Evolutionary conservation across 768 basidiomycete species (phyloP).

Genomic region (Naematelia encephala): DNA sequence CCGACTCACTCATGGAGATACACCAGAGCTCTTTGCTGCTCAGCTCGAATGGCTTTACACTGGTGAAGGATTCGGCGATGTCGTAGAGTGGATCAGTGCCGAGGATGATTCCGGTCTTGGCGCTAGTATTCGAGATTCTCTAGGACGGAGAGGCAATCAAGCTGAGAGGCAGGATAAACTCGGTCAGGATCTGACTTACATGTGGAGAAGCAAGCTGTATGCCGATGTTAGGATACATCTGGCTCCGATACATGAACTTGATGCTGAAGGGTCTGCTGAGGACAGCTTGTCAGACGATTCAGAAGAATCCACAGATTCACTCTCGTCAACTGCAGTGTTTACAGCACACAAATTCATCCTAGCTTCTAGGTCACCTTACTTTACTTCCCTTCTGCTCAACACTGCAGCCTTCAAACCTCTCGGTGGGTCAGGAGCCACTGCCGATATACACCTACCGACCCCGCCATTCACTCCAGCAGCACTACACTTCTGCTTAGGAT

Average conservation of each 20-base stretch:
- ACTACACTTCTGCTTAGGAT: conserved; percentile 88
- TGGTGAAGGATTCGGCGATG: conserved; percentile 73
- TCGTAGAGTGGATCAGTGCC: conserved; percentile 52
- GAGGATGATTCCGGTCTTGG: conserved; percentile 58
- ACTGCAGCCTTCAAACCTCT: conserved; percentile 55
- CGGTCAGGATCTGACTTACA: conserved; percentile 87
- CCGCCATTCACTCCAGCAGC: conserved; percentile 95
- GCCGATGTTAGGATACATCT: conserved; percentile 84
- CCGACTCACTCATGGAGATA: conserved; percentile 50
- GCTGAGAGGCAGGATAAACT: conserved; percentile 74
- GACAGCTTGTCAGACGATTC: conserved; percentile 13
- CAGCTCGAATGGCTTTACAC: conserved; percentile 91
- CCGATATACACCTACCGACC: conserved; percentile 66
- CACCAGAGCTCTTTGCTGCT: conserved; percentile 77
- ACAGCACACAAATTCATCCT: conserved; percentile 91
- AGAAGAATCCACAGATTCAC: conserved; percentile 23
- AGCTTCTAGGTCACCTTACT: conserved; percentile 82
- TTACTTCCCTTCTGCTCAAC: conserved; percentile 70
- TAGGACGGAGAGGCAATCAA: conserved; percentile 52
- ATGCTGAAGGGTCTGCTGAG: not conserved
- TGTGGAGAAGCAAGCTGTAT: conserved; percentile 93
- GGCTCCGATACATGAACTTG: conserved; percentile 1
- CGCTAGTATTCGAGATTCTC: conserved; percentile 54
- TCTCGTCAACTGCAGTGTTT: conserved; percentile 71
- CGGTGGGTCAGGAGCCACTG: not conserved